phyloP scores from a whole-genome alignment of 2,329 filamentous ascomycete species.

The Penicillium olsonii region DNA sequence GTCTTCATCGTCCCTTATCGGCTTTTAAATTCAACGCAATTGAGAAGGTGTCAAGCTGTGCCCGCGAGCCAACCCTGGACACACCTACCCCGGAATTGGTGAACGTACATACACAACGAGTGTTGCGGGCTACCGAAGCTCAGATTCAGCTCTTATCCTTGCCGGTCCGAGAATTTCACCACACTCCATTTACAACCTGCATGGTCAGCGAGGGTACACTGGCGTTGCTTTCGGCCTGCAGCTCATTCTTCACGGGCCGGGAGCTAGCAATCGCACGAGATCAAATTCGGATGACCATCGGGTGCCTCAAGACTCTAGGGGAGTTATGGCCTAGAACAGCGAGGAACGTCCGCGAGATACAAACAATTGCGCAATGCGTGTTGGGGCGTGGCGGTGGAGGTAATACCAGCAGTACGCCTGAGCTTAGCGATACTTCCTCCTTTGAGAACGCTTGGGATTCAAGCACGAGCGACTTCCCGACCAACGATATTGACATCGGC shows the following conservation, averaged over 20 bases:
- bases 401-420: neutral
- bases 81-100: conserved; percentile 24
- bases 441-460: neutral
- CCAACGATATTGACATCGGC: neutral
- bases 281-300: conserved; percentile 47
- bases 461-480: neutral
- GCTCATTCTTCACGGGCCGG: conserved; percentile 26
- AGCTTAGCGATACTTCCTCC: neutral
- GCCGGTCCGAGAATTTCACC: conserved; percentile 35
- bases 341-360: conserved; percentile 43
- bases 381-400: neutral
- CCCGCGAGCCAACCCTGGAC: conserved; percentile 19
- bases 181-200: conserved; percentile 45
- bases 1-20: conserved; percentile 44
- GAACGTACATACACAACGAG: conserved; percentile 44
- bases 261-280: conserved; percentile 41
- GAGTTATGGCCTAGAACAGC: conserved; percentile 42
- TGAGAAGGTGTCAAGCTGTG: conserved; percentile 44
- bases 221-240: neutral
- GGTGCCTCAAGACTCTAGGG: conserved; percentile 41
- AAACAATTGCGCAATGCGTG: conserved; percentile 36
- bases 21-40: conserved; percentile 42
- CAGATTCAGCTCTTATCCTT: conserved; percentile 44
- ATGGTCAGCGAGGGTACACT: conserved; percentile 45
- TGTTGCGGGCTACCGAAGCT: conserved; percentile 40